These are phyloP conservation scores for Crassisporium funariophilum DNA, from an alignment of 768 basidiomycete species.

Conservation along the genomic window DNA sequence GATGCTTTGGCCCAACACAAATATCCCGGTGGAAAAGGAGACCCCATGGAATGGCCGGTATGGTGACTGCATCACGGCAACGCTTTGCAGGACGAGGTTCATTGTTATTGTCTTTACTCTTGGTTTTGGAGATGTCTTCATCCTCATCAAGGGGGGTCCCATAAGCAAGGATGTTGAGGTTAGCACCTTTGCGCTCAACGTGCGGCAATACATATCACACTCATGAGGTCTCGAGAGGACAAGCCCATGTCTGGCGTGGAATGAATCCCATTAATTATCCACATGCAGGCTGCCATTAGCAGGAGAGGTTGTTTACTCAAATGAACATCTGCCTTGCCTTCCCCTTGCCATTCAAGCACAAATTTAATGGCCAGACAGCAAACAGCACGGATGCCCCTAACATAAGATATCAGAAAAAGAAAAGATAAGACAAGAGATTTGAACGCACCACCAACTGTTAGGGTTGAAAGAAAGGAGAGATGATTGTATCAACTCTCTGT, in stretches of 20 bases:
- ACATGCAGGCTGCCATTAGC: conserved; percentile 16
- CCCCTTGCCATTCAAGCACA: not conserved
- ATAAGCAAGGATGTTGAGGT: conserved; percentile 16
- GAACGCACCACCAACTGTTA: too few relatives aligned
- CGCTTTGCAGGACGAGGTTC: not conserved
- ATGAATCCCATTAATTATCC: conserved; percentile 24
- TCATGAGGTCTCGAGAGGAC: conserved; percentile 17
- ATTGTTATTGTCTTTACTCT: not conserved
- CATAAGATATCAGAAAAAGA: too few relatives aligned
- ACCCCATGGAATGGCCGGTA: conserved; percentile 9
- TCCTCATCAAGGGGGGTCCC: not conserved
- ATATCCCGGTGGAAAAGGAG: conserved; percentile 7
- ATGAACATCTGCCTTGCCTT: not conserved
- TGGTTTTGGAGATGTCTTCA: not conserved
- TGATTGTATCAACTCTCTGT: too few relatives aligned
- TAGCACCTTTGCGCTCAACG: conserved; percentile 1
- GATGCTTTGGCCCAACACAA: not conserved
- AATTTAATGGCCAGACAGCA: too few relatives aligned
- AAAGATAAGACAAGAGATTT: too few relatives aligned
- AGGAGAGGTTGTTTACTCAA: conserved; percentile 6
- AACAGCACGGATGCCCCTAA: too few relatives aligned
- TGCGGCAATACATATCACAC: conserved; percentile 19
- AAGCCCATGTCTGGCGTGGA: conserved; percentile 21
- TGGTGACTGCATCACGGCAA: not conserved
- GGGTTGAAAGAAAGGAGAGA: too few relatives aligned